A percentile compares a stretch with the other conserved stretches of the same genome.
Conservation (phyloP, 2,329 filamentous ascomycete species). For the Pseudonectria buxi region DNA sequence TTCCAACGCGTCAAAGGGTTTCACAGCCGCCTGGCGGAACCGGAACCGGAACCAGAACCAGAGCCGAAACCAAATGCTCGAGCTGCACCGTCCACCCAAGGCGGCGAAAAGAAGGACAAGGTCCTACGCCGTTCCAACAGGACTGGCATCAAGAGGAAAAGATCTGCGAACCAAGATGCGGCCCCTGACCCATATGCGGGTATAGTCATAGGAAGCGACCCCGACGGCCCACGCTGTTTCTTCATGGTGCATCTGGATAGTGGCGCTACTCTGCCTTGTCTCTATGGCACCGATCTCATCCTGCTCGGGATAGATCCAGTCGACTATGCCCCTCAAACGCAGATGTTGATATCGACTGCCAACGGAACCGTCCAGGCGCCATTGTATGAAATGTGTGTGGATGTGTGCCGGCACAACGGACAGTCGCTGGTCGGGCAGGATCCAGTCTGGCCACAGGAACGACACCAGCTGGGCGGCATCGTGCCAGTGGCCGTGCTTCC, state of each 20-base stretch:
- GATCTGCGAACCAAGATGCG: slow-evolving; percentile 7
- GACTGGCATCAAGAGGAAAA: background rate
- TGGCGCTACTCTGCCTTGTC: slow-evolving; percentile 15
- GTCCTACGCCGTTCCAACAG: background rate
- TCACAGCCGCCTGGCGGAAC: slow-evolving; percentile 9
- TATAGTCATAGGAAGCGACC: slow-evolving; percentile 9
- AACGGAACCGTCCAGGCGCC: slow-evolving; percentile 4
- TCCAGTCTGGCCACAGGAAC: slow-evolving; percentile 16
- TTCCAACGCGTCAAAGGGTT: slow-evolving; percentile 17
- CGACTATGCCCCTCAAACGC: slow-evolving; percentile 16
- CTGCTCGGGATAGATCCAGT: slow-evolving; percentile 14
- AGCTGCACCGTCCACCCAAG: no score
- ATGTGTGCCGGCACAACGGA: slow-evolving; percentile 18
- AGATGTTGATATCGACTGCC: slow-evolving; percentile 10
- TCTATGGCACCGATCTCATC: slow-evolving; percentile 13
- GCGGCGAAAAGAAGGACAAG: background rate
- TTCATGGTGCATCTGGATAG: slow-evolving; percentile 22
- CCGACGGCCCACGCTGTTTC: slow-evolving; percentile 11
- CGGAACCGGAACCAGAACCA: no score
- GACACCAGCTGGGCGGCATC: slow-evolving; percentile 18
- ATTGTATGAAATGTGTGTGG: slow-evolving; percentile 19
- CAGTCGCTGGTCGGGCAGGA: slow-evolving; percentile 18
- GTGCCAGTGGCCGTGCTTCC: slow-evolving; percentile 16
- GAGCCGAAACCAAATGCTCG: no score
- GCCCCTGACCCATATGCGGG: no score